Conservation (phyloP, 129 eudicot genomes). For the Flaveria sonorensis region DNA sequence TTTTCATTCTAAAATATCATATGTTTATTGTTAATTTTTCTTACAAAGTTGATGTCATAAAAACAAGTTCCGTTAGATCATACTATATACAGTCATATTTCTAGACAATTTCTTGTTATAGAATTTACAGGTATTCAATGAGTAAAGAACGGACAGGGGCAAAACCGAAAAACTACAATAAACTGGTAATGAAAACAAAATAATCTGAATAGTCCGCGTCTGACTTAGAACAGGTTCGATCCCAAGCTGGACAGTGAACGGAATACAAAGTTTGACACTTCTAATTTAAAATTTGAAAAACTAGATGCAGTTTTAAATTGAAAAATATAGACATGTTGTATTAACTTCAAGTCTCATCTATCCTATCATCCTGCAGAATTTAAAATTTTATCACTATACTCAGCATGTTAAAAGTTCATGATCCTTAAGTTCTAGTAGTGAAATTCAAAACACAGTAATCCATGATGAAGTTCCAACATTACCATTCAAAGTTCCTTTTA, state of each 20-base stretch:
- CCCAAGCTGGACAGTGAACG: background rate
- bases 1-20: background rate
- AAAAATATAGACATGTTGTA: background rate
- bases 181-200: no score
- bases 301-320: no score
- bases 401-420: background rate
- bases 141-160: no score
- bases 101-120: no score
- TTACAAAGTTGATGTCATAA: background rate
- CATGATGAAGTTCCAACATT: no score
- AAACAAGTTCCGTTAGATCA: no score
- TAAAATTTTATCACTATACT: background rate
- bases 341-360: background rate
- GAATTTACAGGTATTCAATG: no score
- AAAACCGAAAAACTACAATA: no score
- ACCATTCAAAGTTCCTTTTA: no score
- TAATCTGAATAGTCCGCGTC: background rate
- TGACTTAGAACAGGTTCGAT: background rate
- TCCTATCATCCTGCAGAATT: background rate
- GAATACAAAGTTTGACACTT: background rate
- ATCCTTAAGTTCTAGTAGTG: background rate
- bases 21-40: background rate
- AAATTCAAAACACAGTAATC: no score
- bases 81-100: no score
- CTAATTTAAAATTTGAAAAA: no score